A percentile compares a stretch with the other conserved stretches of the same genome.
Evolutionary conservation across 768 basidiomycete genomes (phyloP).

Genomic region (Neoboletus magnificus): DNA sequence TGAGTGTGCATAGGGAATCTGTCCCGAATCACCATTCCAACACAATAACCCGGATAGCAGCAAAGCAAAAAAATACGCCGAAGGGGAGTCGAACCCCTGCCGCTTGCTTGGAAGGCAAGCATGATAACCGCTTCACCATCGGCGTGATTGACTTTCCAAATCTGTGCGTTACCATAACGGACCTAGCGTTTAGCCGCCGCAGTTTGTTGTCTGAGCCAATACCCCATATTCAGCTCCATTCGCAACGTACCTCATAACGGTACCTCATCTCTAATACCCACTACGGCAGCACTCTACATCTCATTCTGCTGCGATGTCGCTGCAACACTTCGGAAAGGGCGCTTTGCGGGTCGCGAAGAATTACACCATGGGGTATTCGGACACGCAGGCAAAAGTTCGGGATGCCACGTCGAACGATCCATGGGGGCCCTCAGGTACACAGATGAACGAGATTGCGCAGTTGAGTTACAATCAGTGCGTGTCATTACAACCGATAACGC

Average conservation of each 20-base stretch:
- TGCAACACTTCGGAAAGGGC: conserved; percentile 83
- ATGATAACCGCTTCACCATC: conserved; percentile 93
- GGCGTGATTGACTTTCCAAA: conserved; percentile 25
- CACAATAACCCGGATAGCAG: not conserved
- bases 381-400: conserved; percentile 91
- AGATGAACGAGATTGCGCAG: conserved; percentile 99
- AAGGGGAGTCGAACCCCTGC: conserved; percentile 79
- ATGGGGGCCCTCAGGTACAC: conserved; percentile 95
- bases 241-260: conserved; percentile 11
- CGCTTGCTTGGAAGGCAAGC: conserved; percentile 84
- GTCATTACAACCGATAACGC: not conserved
- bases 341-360: conserved; percentile 90
- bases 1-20: not conserved
- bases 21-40: too few relatives aligned
- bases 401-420: conserved; percentile 98
- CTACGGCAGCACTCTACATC: not conserved
- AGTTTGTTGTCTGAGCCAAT: not conserved
- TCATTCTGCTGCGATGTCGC: conserved; percentile 34
- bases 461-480: conserved; percentile 94
- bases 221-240: conserved; percentile 13
- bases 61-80: conserved; percentile 28
- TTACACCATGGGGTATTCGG: conserved; percentile 95
- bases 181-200: not conserved
- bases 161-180: conserved; percentile 1
- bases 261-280: conserved; percentile 13